Evolutionary conservation across 2,329 filamentous ascomycete species (phyloP).

Genomic region (Thelonectria blattea): DNA sequence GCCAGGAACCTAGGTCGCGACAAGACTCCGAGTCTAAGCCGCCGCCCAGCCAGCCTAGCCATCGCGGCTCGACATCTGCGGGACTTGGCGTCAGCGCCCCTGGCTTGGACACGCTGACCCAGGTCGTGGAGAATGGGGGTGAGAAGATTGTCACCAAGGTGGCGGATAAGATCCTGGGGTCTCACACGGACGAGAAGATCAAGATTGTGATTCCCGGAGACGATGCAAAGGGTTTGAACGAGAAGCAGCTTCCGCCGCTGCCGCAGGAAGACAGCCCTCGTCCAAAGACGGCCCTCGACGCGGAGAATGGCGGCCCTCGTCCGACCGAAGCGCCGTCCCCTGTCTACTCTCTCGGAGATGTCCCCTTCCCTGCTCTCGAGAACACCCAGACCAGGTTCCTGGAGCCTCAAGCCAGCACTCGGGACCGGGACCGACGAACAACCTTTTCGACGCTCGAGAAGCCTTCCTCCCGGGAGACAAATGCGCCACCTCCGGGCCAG

Average conservation of each 20-base stretch:
- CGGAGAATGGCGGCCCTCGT: conserved; percentile 36
- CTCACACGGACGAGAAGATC: conserved; percentile 40
- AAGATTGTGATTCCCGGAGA: conserved; percentile 43
- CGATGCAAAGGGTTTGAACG: conserved; percentile 41
- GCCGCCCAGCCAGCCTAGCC: conserved; percentile 42
- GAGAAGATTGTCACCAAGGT: conserved; percentile 45
- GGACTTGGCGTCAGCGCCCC: conserved; percentile 52
- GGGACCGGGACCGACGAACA: conserved; percentile 56
- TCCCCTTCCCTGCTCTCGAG: conserved; percentile 57
- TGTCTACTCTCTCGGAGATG: conserved; percentile 49
- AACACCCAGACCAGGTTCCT: conserved; percentile 40
- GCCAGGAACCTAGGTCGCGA: conserved; percentile 61
- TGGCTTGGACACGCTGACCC: conserved; percentile 47
- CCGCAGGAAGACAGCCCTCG: conserved; percentile 23
- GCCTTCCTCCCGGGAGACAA: conserved; percentile 47
- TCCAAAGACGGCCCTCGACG: conserved; percentile 29
- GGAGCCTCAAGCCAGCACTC: conserved; percentile 45
- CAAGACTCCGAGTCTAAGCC: conserved; percentile 58
- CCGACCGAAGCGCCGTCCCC: conserved; percentile 49
- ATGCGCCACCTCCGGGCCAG: conserved; percentile 40
- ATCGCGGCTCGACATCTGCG: conserved; percentile 41
- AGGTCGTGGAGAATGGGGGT: conserved; percentile 39
- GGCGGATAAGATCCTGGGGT: conserved; percentile 34
- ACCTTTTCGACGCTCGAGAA: conserved; percentile 63
- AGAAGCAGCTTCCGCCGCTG: conserved; percentile 49